phyloP scores from a whole-genome alignment of 805 yeast species.

The Candida germanica region DNA sequence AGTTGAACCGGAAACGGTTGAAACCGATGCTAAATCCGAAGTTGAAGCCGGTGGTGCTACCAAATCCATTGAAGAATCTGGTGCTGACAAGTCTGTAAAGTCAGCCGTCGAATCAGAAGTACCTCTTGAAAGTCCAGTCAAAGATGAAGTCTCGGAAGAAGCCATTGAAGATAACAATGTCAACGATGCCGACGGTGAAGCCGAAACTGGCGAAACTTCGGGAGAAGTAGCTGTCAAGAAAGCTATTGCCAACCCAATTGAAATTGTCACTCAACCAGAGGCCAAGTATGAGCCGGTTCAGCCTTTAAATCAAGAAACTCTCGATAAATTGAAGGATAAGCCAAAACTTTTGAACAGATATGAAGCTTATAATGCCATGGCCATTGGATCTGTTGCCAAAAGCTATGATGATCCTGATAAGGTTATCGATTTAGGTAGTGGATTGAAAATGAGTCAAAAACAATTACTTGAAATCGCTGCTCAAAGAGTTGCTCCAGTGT shows the following conservation, averaged over 20 bases:
- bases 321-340: constrained; percentile 41
- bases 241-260: constrained; percentile 26
- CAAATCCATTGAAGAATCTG: constrained; percentile 13
- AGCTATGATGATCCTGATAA: constrained; percentile 48
- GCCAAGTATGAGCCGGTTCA: constrained; percentile 33
- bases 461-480: constrained; percentile 56
- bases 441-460: constrained; percentile 51
- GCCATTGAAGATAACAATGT: constrained; percentile 20
- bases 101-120: constrained; percentile 11
- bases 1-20: constrained; percentile 12
- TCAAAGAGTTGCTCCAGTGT: constrained; percentile 52
- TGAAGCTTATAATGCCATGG: constrained; percentile 47
- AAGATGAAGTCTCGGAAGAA: constrained; percentile 11
- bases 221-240: constrained; percentile 10
- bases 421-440: constrained; percentile 51
- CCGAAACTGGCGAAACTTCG: constrained; percentile 20
- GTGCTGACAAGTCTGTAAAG: constrained; percentile 5
- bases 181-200: constrained; percentile 11
- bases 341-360: constrained; percentile 49
- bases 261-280: constrained; percentile 28
- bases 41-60: constrained; percentile 12
- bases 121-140: constrained; percentile 10
- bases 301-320: constrained; percentile 33
- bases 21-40: constrained; percentile 10
- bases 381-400: constrained; percentile 44